Evolutionary conservation across 768 basidiomycete species (phyloP).

Genomic region (Cystofilobasidium ferigula): DNA sequence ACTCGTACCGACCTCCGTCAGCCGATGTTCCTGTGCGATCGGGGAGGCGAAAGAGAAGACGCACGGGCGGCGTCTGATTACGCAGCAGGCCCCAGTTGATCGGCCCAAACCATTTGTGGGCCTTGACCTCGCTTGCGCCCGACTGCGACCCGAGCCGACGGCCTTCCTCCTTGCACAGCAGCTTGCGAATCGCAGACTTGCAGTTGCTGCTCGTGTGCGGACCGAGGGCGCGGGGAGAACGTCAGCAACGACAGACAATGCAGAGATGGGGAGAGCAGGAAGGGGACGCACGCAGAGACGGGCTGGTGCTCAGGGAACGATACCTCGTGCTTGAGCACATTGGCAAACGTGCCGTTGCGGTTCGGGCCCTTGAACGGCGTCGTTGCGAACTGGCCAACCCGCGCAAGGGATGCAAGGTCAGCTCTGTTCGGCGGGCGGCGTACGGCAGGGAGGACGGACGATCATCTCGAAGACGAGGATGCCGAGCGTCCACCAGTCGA

Average conservation of each 20-base stretch:
- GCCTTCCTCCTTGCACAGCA: slow-evolving; percentile 85
- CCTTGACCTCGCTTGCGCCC: slow-evolving; percentile 96
- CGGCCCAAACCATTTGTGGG: slow-evolving; percentile 94
- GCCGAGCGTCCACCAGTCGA: slow-evolving; percentile 99
- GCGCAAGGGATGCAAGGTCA: background rate
- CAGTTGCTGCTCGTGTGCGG: slow-evolving; percentile 67
- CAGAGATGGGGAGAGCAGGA: background rate
- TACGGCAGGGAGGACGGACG: slow-evolving; percentile 30
- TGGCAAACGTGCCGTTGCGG: slow-evolving; percentile 89
- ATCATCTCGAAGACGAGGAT: slow-evolving; percentile 94
- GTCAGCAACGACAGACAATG: too few relatives aligned
- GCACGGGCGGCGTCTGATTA: slow-evolving; percentile 81
- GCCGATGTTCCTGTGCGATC: slow-evolving; percentile 2
- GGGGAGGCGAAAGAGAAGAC: slow-evolving; percentile 33
- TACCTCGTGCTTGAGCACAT: slow-evolving; percentile 78
- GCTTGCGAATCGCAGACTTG: slow-evolving; percentile 73
- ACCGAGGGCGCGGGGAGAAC: too few relatives aligned
- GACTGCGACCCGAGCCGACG: slow-evolving; percentile 78
- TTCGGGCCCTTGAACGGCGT: slow-evolving; percentile 97
- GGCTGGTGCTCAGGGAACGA: slow-evolving; percentile 58
- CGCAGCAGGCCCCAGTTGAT: slow-evolving; percentile 94
- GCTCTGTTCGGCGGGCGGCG: background rate
- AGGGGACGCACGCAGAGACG: slow-evolving; percentile 30
- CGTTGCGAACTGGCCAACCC: slow-evolving; percentile 65
- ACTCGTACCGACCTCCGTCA: slow-evolving; percentile 18